Conservation (phyloP, 139 green algal genomes). For the Micractinium conductrix region DNA sequence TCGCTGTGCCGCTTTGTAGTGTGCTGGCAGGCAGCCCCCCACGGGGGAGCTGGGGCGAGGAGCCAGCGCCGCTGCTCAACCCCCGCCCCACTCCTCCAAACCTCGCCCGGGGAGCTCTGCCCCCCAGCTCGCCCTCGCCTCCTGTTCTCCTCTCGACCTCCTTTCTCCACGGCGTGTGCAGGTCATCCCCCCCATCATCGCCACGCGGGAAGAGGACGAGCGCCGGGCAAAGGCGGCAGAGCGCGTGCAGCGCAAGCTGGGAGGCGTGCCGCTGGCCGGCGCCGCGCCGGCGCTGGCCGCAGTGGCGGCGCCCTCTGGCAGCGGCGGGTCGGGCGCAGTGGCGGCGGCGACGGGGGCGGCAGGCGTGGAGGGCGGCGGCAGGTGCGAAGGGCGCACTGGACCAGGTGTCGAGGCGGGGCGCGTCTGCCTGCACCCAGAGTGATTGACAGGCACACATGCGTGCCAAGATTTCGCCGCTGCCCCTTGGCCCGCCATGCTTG, state of each 20-base stretch:
- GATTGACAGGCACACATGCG: neutral
- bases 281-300: neutral
- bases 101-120: neutral
- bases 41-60: too few relatives aligned
- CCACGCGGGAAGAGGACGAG: slow-evolving; percentile 25
- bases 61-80: neutral
- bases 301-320: neutral
- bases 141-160: too few relatives aligned
- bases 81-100: neutral
- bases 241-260: slow-evolving; percentile 37
- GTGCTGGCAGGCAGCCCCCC: too few relatives aligned
- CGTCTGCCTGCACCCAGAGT: too few relatives aligned
- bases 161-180: too few relatives aligned
- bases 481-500: neutral
- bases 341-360: neutral
- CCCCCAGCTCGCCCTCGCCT: neutral
- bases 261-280: neutral
- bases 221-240: slow-evolving; percentile 5
- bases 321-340: slow-evolving; percentile 4
- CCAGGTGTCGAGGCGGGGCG: too few relatives aligned
- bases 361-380: neutral
- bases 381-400: neutral
- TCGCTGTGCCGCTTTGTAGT: too few relatives aligned
- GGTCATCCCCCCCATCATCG: slow-evolving; percentile 12
- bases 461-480: neutral